These are phyloP conservation scores for Arthrobotrys sphaeroides DNA, from an alignment of 2,329 filamentous ascomycete genomes.

Conservation along the genomic window DNA sequence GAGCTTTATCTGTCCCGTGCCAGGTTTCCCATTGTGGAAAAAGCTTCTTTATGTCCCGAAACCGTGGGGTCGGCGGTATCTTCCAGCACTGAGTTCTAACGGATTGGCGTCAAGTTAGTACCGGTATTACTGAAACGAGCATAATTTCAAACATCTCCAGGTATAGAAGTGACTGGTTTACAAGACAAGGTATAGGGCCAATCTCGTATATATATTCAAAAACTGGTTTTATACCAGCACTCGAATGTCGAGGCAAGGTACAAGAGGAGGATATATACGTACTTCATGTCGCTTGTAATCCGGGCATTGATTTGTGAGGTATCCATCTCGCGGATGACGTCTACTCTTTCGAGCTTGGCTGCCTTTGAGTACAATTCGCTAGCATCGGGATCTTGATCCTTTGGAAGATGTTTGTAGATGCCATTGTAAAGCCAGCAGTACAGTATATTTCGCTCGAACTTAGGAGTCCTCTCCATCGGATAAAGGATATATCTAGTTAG, in stretches of 20 bases:
- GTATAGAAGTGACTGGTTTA: too few relatives aligned
- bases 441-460: background rate
- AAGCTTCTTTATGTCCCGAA: background rate
- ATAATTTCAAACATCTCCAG: too few relatives aligned
- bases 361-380: background rate
- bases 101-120: too few relatives aligned
- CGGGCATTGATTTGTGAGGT: background rate
- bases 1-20: background rate
- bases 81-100: background rate
- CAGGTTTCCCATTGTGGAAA: background rate
- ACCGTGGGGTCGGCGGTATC: background rate
- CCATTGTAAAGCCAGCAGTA: slow-evolving; percentile 23
- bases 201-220: too few relatives aligned
- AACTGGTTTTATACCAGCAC: too few relatives aligned
- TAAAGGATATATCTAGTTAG: too few relatives aligned
- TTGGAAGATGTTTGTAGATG: background rate
- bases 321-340: background rate
- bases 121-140: too few relatives aligned
- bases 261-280: background rate
- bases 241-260: too few relatives aligned
- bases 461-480: background rate
- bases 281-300: background rate
- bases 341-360: background rate
- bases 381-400: background rate
- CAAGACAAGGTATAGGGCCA: too few relatives aligned